Evolutionary conservation across 2,329 filamentous ascomycete species (phyloP).

Genomic region (Pyrenophora seminiperda): DNA sequence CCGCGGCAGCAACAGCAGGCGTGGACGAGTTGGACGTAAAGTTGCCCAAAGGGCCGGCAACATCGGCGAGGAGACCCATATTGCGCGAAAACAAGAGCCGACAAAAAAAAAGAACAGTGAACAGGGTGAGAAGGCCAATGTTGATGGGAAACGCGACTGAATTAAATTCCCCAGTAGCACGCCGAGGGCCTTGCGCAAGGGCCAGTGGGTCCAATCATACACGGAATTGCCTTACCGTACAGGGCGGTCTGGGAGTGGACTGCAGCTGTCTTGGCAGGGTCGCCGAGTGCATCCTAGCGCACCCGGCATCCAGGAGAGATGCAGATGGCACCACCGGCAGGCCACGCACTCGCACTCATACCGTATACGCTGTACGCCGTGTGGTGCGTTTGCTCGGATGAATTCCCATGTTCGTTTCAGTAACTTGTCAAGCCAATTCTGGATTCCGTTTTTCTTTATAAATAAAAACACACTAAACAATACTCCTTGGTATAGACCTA

Average conservation of each 20-base stretch:
- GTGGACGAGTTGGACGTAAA: slow-evolving; percentile 48
- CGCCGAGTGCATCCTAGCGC: slow-evolving; percentile 16
- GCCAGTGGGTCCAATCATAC: slow-evolving; percentile 19
- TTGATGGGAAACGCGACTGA: slow-evolving; percentile 24
- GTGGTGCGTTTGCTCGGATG: slow-evolving; percentile 27
- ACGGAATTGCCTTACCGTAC: slow-evolving; percentile 14
- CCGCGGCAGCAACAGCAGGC: slow-evolving; percentile 54
- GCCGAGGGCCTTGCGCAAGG: slow-evolving; percentile 21
- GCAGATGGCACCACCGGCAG: slow-evolving; percentile 8
- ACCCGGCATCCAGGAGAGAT: slow-evolving; percentile 11
- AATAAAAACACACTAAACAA: no score
- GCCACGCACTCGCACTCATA: slow-evolving; percentile 18
- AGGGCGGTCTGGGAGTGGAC: slow-evolving; percentile 20
- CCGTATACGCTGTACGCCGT: slow-evolving; percentile 24
- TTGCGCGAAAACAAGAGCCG: slow-evolving; percentile 23
- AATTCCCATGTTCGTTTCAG: no score
- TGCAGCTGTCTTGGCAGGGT: slow-evolving; percentile 27
- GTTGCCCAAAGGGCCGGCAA: slow-evolving; percentile 56
- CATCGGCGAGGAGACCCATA: slow-evolving; percentile 59
- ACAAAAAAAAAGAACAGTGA: not conserved
- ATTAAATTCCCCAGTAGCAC: slow-evolving; percentile 37
- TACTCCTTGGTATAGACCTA: not conserved
- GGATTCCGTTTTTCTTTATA: not conserved
- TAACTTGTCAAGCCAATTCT: not conserved
- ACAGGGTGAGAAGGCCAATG: slow-evolving; percentile 10